Evolutionary conservation across 768 basidiomycete species (phyloP).

Genomic region (Phlegmacium glaucopus): DNA sequence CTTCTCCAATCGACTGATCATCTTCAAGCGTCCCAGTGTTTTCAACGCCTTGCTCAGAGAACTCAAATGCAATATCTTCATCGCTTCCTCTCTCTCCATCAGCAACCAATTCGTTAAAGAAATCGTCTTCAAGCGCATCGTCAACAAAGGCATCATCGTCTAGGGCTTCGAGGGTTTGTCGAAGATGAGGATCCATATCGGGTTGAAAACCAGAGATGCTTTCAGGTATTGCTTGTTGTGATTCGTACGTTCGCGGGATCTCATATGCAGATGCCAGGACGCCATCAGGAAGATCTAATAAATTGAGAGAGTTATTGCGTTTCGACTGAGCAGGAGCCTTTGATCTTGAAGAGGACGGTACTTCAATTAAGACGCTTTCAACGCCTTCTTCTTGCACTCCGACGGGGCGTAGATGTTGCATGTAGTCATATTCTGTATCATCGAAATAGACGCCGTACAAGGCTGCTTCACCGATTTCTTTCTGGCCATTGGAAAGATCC

Average conservation of each 20-base stretch:
- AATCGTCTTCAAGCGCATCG: slow-evolving; percentile 67
- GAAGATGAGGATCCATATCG: slow-evolving; percentile 93
- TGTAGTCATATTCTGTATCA: slow-evolving; percentile 96
- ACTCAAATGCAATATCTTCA: slow-evolving; percentile 65
- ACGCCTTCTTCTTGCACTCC: slow-evolving; percentile 78
- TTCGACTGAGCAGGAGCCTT: slow-evolving; percentile 28
- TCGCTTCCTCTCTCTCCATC: slow-evolving; percentile 65
- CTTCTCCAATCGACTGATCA: slow-evolving; percentile 30
- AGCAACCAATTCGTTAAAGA: slow-evolving; percentile 68
- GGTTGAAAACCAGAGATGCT: slow-evolving; percentile 89
- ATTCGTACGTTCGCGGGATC: slow-evolving; percentile 70
- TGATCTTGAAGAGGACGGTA: slow-evolving; percentile 44
- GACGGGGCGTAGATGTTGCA: slow-evolving; percentile 87
- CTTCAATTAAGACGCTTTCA: slow-evolving; percentile 78
- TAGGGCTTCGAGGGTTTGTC: slow-evolving; percentile 89
- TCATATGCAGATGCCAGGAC: slow-evolving; percentile 70
- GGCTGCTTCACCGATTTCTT: slow-evolving; percentile 82
- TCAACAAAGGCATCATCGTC: slow-evolving; percentile 96
- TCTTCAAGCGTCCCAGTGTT: slow-evolving; percentile 18
- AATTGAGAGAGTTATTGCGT: slow-evolving; percentile 30
- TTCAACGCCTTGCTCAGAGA: slow-evolving; percentile 49
- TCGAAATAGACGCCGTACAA: slow-evolving; percentile 92
- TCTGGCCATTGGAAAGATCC: slow-evolving; percentile 42
- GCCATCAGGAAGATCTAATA: slow-evolving; percentile 64
- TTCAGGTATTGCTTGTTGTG: slow-evolving; percentile 74